Evolutionary conservation across 2,329 filamentous ascomycete genomes (phyloP).

Genomic region (Talaromyces funiculosus): DNA sequence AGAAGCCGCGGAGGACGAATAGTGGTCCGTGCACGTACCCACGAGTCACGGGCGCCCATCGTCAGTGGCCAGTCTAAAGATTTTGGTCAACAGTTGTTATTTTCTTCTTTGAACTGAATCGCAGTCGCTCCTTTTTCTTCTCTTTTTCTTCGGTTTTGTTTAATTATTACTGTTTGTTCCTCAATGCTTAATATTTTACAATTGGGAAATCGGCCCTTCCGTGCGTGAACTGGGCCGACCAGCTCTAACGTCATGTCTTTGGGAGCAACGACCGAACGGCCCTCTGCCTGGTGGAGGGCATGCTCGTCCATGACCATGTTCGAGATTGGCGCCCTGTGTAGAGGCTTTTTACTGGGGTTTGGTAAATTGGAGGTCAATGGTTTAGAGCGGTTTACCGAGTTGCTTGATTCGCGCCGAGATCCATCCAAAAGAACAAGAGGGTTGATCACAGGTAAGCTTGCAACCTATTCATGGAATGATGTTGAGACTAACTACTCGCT

Average conservation of each 20-base stretch:
- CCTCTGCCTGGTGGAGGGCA: constrained; percentile 57
- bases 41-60: constrained; percentile 4
- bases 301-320: constrained; percentile 72
- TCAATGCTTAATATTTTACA: not conserved
- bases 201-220: not conserved
- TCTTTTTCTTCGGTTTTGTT: constrained; percentile 21
- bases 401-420: constrained; percentile 69
- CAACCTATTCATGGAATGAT: constrained; percentile 4
- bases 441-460: constrained; percentile 67
- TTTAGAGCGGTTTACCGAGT: constrained; percentile 65
- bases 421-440: constrained; percentile 63
- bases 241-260: constrained; percentile 28
- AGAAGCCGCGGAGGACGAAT: constrained; percentile 6
- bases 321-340: constrained; percentile 62
- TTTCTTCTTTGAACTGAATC: not conserved
- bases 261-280: constrained; percentile 38
- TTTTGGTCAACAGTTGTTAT: not conserved
- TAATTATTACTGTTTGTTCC: constrained; percentile 15
- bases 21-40: constrained; percentile 13
- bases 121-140: not conserved
- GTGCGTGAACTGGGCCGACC: constrained; percentile 1
- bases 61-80: constrained; percentile 8
- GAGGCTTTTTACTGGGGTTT: constrained; percentile 67
- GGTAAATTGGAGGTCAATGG: constrained; percentile 73
- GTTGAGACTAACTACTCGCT: not conserved